Percentiles rank a stretch among this genome's conserved stretches.
Evolutionary conservation across 2,329 filamentous ascomycete genomes (phyloP).

Genomic region (Aspergillus calidoustus): DNA sequence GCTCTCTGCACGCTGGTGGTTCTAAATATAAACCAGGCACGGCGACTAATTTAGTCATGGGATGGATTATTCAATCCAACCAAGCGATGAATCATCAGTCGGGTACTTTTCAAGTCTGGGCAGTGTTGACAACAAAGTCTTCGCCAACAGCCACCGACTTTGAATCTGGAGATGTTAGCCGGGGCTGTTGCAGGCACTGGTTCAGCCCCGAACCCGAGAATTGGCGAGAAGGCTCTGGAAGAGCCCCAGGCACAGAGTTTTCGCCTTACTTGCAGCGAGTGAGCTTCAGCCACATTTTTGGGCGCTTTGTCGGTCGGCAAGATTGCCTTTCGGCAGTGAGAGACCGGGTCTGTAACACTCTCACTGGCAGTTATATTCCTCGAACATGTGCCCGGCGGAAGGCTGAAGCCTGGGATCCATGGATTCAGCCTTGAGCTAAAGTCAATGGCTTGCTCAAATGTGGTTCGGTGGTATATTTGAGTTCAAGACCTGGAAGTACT

Average conservation of each 20-base stretch:
- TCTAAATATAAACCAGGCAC: constrained; percentile 7
- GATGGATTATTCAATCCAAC: neutral
- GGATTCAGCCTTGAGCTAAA: neutral
- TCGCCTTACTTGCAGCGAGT: neutral
- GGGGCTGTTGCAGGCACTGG: neutral
- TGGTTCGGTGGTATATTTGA: neutral
- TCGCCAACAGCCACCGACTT: neutral
- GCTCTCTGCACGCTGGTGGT: constrained; percentile 3
- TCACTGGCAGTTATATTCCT: neutral
- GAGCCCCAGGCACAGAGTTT: neutral
- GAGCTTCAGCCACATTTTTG: constrained; percentile 2
- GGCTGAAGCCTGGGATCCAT: neutral
- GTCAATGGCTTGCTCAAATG: neutral
- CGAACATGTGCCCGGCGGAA: neutral
- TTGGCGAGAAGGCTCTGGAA: neutral
- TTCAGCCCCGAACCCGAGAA: neutral
- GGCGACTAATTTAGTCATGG: constrained; percentile 2
- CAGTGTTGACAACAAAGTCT: neutral
- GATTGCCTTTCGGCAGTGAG: neutral
- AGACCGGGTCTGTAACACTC: neutral
- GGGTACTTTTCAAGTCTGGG: neutral
- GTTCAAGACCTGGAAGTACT: neutral
- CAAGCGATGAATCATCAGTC: neutral
- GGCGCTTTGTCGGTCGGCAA: neutral
- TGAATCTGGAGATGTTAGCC: neutral